Conservation (phyloP, 345 rosid genomes). For the Garcia nutans region DNA sequence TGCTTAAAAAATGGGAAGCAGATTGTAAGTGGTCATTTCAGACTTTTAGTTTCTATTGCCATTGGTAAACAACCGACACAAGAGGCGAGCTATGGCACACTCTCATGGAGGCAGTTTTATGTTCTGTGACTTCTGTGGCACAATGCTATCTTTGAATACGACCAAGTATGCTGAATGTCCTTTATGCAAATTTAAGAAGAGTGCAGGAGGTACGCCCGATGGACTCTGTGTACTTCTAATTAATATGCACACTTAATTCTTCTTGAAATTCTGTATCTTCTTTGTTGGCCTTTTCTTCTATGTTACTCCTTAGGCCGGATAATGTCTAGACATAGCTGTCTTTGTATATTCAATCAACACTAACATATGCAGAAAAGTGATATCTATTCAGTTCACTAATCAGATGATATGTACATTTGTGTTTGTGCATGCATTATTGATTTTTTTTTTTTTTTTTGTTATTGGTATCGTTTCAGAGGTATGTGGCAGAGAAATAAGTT, state of each 20-base stretch:
- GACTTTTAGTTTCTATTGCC: neutral
- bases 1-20: neutral
- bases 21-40: neutral
- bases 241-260: neutral
- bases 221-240: neutral
- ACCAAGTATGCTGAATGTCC: constrained; percentile 35
- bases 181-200: constrained; percentile 38
- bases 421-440: neutral
- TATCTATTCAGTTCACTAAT: neutral
- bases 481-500: constrained; percentile 13
- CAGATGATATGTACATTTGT: neutral
- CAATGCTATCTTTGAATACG: constrained; percentile 34
- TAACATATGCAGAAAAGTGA: neutral
- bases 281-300: neutral
- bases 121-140: constrained; percentile 57
- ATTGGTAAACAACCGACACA: neutral
- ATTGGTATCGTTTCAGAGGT: constrained; percentile 8
- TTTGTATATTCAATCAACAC: neutral
- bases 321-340: neutral
- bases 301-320: neutral
- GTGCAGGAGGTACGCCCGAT: constrained; percentile 33
- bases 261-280: neutral
- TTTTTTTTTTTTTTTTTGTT: neutral
- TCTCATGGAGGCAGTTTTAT: constrained; percentile 42
- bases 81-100: constrained; percentile 27